phyloP scores from a whole-genome alignment of 2,329 filamentous ascomycete genomes.

The Ceratocystis diversiconidia region DNA sequence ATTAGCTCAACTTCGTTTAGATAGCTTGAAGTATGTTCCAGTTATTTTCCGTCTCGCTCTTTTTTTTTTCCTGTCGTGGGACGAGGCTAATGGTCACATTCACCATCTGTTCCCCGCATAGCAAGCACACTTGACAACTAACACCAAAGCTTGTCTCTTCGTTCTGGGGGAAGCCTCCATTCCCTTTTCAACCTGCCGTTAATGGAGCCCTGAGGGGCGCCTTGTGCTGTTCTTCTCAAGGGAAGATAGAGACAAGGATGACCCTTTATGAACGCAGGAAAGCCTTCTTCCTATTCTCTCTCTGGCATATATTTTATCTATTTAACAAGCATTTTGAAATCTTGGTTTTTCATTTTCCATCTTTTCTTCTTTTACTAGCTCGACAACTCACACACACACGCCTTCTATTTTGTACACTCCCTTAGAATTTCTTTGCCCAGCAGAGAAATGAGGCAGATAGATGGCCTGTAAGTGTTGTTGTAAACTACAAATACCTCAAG shows the following conservation, averaged over 20 bases:
- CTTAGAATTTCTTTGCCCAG: not conserved
- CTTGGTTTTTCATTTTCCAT: not conserved
- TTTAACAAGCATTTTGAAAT: not conserved
- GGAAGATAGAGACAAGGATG: not conserved
- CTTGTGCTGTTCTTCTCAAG: not conserved
- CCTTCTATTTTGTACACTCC: not conserved
- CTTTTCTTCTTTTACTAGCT: not conserved
- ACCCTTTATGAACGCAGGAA: not conserved
- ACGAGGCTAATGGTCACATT: not conserved
- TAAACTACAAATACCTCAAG: constrained; percentile 2
- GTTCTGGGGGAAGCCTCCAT: not conserved
- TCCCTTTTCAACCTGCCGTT: not conserved
- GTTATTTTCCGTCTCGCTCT: not conserved
- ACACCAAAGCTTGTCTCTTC: not conserved
- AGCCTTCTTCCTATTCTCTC: not conserved
- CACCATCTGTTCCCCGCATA: not conserved
- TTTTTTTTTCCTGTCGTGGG: not conserved
- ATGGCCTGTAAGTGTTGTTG: not conserved
- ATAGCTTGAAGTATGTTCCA: not conserved
- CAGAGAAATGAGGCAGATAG: not conserved
- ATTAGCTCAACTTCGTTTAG: not conserved
- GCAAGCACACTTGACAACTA: not conserved
- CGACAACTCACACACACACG: not conserved
- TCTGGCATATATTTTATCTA: not conserved
- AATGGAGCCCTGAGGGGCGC: not conserved